Evolutionary conservation across 2,329 filamentous ascomycete genomes (phyloP).

Genomic region (Colletotrichum lupini): DNA sequence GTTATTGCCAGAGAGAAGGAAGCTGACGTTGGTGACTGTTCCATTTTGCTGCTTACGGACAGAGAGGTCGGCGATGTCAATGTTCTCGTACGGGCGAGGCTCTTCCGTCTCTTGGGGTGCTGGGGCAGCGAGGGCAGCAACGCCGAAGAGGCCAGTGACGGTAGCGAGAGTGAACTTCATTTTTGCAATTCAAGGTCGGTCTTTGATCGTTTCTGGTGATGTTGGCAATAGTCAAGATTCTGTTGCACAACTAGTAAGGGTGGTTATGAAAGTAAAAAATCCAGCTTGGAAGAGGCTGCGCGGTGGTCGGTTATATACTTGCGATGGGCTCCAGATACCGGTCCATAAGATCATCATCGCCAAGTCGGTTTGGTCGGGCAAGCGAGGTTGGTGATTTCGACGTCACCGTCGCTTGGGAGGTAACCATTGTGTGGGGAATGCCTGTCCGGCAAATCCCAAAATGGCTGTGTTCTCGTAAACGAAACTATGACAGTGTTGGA

Average conservation of each 20-base stretch:
- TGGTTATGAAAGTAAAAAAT: neutral
- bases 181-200: slow-evolving; percentile 17
- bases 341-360: neutral
- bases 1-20: slow-evolving; percentile 39
- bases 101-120: slow-evolving; percentile 8
- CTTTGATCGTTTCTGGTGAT: neutral
- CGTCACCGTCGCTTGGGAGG: slow-evolving; percentile 19
- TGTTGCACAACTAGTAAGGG: neutral
- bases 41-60: slow-evolving; percentile 38
- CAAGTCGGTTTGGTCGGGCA: slow-evolving; percentile 17
- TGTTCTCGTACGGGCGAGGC: slow-evolving; percentile 38
- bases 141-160: slow-evolving; percentile 36
- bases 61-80: slow-evolving; percentile 39
- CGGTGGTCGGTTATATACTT: neutral
- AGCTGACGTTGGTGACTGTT: slow-evolving; percentile 35
- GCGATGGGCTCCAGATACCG: neutral
- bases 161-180: slow-evolving; percentile 40
- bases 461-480: neutral
- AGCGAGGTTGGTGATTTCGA: slow-evolving; percentile 24
- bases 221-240: neutral
- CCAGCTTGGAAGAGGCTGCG: neutral
- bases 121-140: slow-evolving; percentile 37
- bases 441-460: slow-evolving; percentile 13
- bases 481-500: neutral
- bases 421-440: slow-evolving; percentile 25